These are phyloP conservation scores for Craterostigma plantagineum DNA, from an alignment of 257 asterid species.

Conservation along the genomic window DNA sequence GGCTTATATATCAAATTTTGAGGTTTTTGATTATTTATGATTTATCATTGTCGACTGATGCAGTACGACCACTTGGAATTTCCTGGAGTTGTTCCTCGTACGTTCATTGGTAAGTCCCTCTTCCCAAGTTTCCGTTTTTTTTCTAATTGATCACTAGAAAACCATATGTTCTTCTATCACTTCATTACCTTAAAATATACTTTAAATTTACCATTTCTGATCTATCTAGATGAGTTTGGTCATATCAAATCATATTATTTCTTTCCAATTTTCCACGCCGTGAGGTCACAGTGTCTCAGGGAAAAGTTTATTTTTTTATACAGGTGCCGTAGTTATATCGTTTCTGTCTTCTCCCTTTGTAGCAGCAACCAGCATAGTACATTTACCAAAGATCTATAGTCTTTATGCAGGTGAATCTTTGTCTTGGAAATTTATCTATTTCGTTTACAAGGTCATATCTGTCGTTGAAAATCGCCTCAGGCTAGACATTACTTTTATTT, in stretches of 20 bases:
- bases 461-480: too few relatives aligned
- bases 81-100: constrained; percentile 96
- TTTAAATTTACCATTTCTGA: too few relatives aligned
- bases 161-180: too few relatives aligned
- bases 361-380: constrained; percentile 34
- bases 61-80: constrained; percentile 97
- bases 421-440: constrained; percentile 1
- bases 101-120: constrained; percentile 51
- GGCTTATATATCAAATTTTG: constrained; percentile 2
- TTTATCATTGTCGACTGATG: constrained; percentile 10
- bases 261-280: too few relatives aligned
- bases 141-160: not conserved
- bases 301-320: constrained; percentile 3
- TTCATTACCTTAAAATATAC: too few relatives aligned
- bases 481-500: too few relatives aligned
- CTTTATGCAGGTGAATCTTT: constrained; percentile 49
- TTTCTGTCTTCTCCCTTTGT: constrained; percentile 63
- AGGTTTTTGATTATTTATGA: constrained; percentile 3
- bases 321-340: constrained; percentile 73
- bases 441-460: not conserved
- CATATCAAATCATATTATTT: too few relatives aligned
- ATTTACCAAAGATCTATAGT: constrained; percentile 59
- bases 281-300: not conserved
- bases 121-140: not conserved
- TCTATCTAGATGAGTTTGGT: too few relatives aligned